These are phyloP conservation scores for Luvunga scandens DNA, from an alignment of 345 rosid genomes.

Conservation along the genomic window DNA sequence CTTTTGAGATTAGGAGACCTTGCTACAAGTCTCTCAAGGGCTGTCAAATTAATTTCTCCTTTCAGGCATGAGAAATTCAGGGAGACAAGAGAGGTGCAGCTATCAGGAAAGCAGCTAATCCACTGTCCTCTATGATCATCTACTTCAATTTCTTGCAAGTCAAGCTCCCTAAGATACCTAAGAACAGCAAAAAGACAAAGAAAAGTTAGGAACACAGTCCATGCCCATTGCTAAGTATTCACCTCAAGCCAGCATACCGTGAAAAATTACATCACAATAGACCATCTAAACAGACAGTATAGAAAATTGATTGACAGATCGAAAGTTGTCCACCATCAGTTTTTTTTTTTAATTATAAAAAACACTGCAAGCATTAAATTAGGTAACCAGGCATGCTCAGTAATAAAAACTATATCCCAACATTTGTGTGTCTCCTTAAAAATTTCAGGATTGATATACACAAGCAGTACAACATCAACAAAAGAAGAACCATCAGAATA, in stretches of 20 bases:
- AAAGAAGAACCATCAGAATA: not conserved
- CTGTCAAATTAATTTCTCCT: conserved; percentile 72
- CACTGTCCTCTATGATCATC: conserved; percentile 95
- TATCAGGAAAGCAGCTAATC: conserved; percentile 87
- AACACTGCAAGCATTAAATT: not conserved
- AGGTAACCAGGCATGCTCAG: not conserved
- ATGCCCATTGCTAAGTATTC: not conserved
- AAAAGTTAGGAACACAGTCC: not conserved
- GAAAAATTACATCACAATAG: not conserved
- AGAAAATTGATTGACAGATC: not conserved
- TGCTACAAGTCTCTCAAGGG: conserved; percentile 83
- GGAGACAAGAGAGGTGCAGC: conserved; percentile 67
- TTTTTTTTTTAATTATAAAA: not conserved
- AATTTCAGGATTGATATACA: not conserved
- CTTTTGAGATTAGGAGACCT: conserved; percentile 87
- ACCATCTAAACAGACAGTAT: not conserved
- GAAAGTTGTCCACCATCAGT: not conserved
- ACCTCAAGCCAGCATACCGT: not conserved
- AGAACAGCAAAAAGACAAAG: conserved; percentile 11
- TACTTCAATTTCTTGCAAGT: conserved; percentile 92
- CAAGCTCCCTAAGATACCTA: conserved; percentile 89
- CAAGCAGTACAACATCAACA: not conserved
- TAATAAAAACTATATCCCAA: not conserved
- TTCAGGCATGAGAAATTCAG: conserved; percentile 92
- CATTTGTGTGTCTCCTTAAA: not conserved